Evolutionary conservation across 2,329 filamentous ascomycete species (phyloP).

Genomic region (Stachybotrys elegans): DNA sequence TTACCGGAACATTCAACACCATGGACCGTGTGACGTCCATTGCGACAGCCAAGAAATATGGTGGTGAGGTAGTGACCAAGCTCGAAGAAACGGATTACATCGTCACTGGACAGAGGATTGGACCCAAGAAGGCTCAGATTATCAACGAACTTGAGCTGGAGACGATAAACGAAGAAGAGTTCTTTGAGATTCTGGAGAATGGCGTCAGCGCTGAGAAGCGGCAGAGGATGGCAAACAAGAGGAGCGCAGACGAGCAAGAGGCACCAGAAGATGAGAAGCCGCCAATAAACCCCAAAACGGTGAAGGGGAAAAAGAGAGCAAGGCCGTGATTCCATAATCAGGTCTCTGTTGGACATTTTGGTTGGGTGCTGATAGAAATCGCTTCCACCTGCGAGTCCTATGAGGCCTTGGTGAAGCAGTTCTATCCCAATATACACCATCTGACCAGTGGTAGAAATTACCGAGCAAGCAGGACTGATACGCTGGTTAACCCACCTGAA

Average conservation of each 20-base stretch:
- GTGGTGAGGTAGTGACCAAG: slow-evolving; percentile 6
- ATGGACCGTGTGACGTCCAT: slow-evolving; percentile 7
- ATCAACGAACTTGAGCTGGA: slow-evolving; percentile 8
- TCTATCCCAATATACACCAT: no score
- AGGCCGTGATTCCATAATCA: background rate
- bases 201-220: slow-evolving; percentile 4
- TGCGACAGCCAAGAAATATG: slow-evolving; percentile 5
- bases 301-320: background rate
- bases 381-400: no score
- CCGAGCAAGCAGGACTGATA: no score
- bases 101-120: slow-evolving; percentile 4
- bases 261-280: slow-evolving; percentile 3
- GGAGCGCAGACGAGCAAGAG: slow-evolving; percentile 4
- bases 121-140: slow-evolving; percentile 5
- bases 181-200: slow-evolving; percentile 4
- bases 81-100: slow-evolving; percentile 8
- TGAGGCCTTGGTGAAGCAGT: no score
- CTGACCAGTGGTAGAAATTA: no score
- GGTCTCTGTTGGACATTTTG: no score
- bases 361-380: no score
- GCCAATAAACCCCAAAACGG: background rate
- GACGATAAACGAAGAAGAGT: slow-evolving; percentile 5
- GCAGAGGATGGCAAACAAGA: slow-evolving; percentile 6
- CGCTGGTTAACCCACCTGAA: no score
- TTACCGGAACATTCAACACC: slow-evolving; percentile 6